Conservation (phyloP, 2,329 filamentous ascomycete species). For the Chaetothyriales sp. region DNA sequence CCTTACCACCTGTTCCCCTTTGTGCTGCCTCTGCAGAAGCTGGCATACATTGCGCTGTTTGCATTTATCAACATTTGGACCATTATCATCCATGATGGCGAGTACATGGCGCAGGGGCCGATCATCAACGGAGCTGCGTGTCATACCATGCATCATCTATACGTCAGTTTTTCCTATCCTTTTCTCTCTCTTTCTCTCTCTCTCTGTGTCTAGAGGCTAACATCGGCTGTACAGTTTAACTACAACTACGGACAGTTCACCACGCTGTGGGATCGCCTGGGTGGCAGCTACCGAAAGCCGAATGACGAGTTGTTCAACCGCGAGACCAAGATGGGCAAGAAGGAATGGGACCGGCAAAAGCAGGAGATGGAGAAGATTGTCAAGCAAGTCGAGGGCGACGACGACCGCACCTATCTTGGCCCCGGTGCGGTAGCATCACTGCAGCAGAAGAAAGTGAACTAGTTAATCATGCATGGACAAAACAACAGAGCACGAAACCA, state of each 20-base stretch:
- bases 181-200: neutral
- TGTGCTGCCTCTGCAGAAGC: slow-evolving; percentile 81
- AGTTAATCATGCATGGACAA: neutral
- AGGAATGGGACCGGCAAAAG: slow-evolving; percentile 64
- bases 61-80: slow-evolving; percentile 95
- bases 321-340: slow-evolving; percentile 69
- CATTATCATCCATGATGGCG: slow-evolving; percentile 87
- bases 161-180: neutral
- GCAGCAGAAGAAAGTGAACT: neutral
- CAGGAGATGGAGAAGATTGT: slow-evolving; percentile 63
- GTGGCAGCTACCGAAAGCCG: slow-evolving; percentile 72
- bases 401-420: slow-evolving; percentile 28
- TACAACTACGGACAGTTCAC: slow-evolving; percentile 95
- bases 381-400: slow-evolving; percentile 52
- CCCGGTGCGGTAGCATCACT: slow-evolving; percentile 8
- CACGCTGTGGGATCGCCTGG: slow-evolving; percentile 77
- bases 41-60: slow-evolving; percentile 73
- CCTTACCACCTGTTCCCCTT: slow-evolving; percentile 92
- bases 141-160: slow-evolving; percentile 75
- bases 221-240: slow-evolving; percentile 46
- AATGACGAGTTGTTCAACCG: slow-evolving; percentile 72
- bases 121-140: slow-evolving; percentile 88
- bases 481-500: neutral
- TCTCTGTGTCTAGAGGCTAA: neutral
- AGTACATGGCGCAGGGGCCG: slow-evolving; percentile 82